Base-by-base conservation (phyloP, 306 rosid species). In the Fragaria vesca region DNA sequence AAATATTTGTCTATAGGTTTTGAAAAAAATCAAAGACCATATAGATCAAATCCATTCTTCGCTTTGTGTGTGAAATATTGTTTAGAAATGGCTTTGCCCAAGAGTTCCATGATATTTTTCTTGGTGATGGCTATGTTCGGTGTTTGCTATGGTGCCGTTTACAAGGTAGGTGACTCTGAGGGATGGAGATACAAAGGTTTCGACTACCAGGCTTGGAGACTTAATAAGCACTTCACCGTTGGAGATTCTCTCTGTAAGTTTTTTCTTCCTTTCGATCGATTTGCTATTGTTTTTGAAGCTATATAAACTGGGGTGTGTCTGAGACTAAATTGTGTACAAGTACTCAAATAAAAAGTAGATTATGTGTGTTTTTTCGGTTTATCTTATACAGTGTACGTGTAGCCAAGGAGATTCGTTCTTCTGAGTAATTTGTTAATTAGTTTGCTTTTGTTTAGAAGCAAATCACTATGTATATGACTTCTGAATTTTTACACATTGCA, bases 141-240 rank as follows among this genome's bases (percentile, higher is more conserved):
- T 17, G 60, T 68, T 9, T 71, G 75, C 74, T 79, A 78, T 78
- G 77, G 65, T n/a, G 79, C 70, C 6, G 63, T 78, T 55, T 83
- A 87, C 66, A 80, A 60, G 52, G 87, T 78, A 18, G 90, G 84
- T 48, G 86, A 79, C 79, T 69, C 82, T 54, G 12, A 36, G 62
- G 90, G 90, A 4, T 87, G 90, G 87, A 82, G 83, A 3, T 66
- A 69, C 76, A 63, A 77, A 36, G 72, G 51, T 34, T 78, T 80
- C 21, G 42, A 85, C 67, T 82, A 82, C 71, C 36, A 17, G 20
- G 57, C 5, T 8, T 87, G 88, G 91, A 74, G 85, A 72, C 57
- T 73, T 15, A 26, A 76, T 16, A 75, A 85, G 36, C 2, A 12
- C 8, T 82, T 87, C 67, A 78, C 47, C 6, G 84, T 72, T 28